Evolutionary conservation across 352 stramenopile genomes (phyloP).

Genomic region (Phytophthora rubi): DNA sequence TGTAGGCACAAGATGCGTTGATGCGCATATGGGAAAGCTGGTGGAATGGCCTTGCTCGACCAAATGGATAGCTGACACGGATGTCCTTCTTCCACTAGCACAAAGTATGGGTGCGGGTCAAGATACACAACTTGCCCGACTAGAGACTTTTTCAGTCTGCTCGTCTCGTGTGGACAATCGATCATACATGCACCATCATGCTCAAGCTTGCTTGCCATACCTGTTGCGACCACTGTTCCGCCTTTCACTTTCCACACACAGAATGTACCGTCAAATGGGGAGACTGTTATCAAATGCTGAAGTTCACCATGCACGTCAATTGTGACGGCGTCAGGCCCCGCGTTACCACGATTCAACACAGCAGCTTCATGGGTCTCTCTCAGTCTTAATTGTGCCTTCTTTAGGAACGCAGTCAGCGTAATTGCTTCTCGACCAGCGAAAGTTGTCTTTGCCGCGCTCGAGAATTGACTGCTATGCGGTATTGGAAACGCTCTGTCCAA

Average conservation of each 20-base stretch:
- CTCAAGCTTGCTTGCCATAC: background rate
- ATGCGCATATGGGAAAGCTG: slow-evolving; percentile 29
- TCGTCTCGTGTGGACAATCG: background rate
- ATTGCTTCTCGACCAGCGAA: slow-evolving; percentile 9
- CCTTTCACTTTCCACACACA: slow-evolving; percentile 62
- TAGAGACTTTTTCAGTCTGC: slow-evolving; percentile 4
- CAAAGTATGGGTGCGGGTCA: slow-evolving; percentile 49
- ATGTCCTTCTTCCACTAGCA: slow-evolving; percentile 41
- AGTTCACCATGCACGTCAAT: slow-evolving; percentile 42
- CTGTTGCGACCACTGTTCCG: slow-evolving; percentile 35
- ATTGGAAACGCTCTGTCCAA: slow-evolving; percentile 13
- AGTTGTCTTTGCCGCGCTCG: background rate
- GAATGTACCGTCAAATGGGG: slow-evolving; percentile 38
- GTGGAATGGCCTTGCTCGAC: slow-evolving; percentile 39
- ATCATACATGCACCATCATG: background rate
- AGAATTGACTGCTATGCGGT: slow-evolving; percentile 8
- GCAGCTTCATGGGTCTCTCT: background rate
- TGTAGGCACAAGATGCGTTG: slow-evolving; percentile 23
- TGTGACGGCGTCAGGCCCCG: slow-evolving; percentile 12
- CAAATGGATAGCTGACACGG: slow-evolving; percentile 45
- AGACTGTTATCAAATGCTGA: slow-evolving; percentile 41
- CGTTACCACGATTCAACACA: background rate
- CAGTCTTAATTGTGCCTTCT: slow-evolving; percentile 13
- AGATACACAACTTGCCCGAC: slow-evolving; percentile 42
- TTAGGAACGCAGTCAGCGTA: slow-evolving; percentile 20